Percentiles rank a stretch among this genome's conserved stretches.
phyloP scores from a whole-genome alignment of 306 rosid genomes.

The Alnus rubra region DNA sequence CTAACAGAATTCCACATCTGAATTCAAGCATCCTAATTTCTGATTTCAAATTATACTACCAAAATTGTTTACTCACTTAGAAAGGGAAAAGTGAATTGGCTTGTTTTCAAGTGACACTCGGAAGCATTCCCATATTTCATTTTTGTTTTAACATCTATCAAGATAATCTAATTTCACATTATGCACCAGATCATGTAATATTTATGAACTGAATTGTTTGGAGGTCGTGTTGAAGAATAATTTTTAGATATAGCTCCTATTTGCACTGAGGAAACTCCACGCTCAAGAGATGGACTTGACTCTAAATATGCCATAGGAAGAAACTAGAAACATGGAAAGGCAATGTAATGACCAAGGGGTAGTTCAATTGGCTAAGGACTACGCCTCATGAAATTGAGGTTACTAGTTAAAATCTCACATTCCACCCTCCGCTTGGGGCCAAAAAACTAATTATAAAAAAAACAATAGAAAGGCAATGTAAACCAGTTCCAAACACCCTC shows the following conservation, averaged over 20 bases:
- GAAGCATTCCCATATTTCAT: not conserved
- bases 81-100: not conserved
- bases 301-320: conserved; percentile 4
- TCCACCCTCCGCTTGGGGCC: too few species aligned
- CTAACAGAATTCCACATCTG: not conserved
- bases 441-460: too few species aligned
- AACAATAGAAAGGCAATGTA: too few species aligned
- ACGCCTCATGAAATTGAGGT: too few species aligned
- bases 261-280: not conserved
- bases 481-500: not conserved
- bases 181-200: not conserved
- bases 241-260: not conserved
- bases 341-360: not conserved
- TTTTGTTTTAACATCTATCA: not conserved
- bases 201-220: not conserved
- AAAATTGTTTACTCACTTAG: not conserved
- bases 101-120: not conserved
- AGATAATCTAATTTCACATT: not conserved
- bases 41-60: not conserved
- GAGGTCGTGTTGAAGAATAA: not conserved
- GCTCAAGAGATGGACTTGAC: not conserved
- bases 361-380: too few species aligned
- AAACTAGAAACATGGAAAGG: conserved; percentile 8
- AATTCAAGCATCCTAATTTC: not conserved
- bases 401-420: too few species aligned